phyloP scores from a whole-genome alignment of 2,329 filamentous ascomycete species.

The Trichoderma breve region DNA sequence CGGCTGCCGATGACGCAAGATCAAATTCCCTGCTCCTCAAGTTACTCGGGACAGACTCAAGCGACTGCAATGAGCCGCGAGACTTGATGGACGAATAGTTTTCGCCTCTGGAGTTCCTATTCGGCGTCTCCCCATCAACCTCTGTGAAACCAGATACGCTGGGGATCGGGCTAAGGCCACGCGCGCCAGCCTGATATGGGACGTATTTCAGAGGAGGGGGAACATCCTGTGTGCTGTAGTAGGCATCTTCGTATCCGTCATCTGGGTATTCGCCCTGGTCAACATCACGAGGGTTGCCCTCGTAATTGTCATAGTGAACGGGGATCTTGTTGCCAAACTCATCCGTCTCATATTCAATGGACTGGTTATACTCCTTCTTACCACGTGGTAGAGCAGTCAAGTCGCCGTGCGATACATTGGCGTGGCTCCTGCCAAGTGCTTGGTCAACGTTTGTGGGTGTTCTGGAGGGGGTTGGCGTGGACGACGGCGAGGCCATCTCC shows the following conservation, averaged over 20 bases:
- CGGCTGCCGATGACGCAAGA: conserved; percentile 52
- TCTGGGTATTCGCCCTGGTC: conserved; percentile 41
- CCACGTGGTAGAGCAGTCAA: conserved; percentile 53
- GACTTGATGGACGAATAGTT: conserved; percentile 62
- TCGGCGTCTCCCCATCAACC: conserved; percentile 58
- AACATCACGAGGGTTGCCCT: conserved; percentile 29
- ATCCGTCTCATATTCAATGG: conserved; percentile 51
- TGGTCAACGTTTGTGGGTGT: conserved; percentile 56
- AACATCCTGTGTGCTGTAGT: conserved; percentile 60
- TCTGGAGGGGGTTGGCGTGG: conserved; percentile 61
- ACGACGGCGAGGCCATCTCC: conserved; percentile 58
- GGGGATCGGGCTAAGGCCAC: conserved; percentile 82
- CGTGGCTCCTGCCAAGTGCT: conserved; percentile 66
- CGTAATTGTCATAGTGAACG: conserved; percentile 46
- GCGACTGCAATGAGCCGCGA: conserved; percentile 36
- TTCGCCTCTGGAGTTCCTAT: conserved; percentile 49
- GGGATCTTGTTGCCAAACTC: conserved; percentile 44
- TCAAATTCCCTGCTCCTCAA: conserved; percentile 52
- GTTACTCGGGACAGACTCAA: conserved; percentile 40
- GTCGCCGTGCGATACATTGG: conserved; percentile 60
- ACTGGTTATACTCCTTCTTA: conserved; percentile 44
- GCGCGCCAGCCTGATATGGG: conserved; percentile 66
- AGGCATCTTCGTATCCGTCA: conserved; percentile 43
- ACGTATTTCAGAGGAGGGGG: conserved; percentile 63
- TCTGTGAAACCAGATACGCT: conserved; percentile 86